Conservation (phyloP, 768 basidiomycete species). For the Lactarius sanguifluus region DNA sequence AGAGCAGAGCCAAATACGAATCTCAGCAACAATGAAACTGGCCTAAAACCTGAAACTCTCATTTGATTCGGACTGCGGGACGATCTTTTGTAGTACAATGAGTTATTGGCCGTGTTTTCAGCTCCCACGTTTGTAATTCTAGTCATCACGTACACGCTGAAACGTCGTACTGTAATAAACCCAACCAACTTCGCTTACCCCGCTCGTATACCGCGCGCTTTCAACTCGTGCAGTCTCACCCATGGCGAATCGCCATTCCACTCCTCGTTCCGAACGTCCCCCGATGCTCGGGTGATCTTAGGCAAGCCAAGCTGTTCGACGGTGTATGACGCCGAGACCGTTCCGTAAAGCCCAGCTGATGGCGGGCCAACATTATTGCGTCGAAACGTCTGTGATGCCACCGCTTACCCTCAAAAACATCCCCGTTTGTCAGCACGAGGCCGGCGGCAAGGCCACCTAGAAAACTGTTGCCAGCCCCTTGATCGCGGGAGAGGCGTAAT, state of each 20-base stretch:
- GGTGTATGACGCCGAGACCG: slow-evolving; percentile 77
- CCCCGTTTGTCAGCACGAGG: slow-evolving; percentile 50
- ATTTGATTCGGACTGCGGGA: slow-evolving; percentile 18
- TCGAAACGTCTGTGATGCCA: slow-evolving; percentile 24
- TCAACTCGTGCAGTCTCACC: slow-evolving; percentile 55
- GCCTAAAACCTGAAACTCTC: neutral
- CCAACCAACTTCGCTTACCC: slow-evolving; percentile 38
- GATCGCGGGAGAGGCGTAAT: slow-evolving; percentile 12
- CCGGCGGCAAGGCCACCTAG: slow-evolving; percentile 84
- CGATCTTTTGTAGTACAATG: slow-evolving; percentile 23
- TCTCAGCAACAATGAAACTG: slow-evolving; percentile 41
- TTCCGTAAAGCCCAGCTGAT: slow-evolving; percentile 68
- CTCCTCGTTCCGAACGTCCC: slow-evolving; percentile 32
- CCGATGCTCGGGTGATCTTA: slow-evolving; percentile 37
- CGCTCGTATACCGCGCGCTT: slow-evolving; percentile 40
- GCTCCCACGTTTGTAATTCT: slow-evolving; percentile 21
- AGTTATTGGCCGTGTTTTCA: slow-evolving; percentile 21
- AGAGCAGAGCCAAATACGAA: slow-evolving; percentile 77
- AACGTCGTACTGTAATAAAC: slow-evolving; percentile 21
- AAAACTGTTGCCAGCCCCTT: slow-evolving; percentile 91
- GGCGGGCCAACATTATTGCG: slow-evolving; percentile 12
- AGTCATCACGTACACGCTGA: slow-evolving; percentile 20
- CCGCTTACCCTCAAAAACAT: slow-evolving; percentile 64
- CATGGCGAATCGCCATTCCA: slow-evolving; percentile 77
- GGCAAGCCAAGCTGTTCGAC: slow-evolving; percentile 86